Evolutionary conservation across 2,329 filamentous ascomycete genomes (phyloP).

Genomic region (Fusarium miscanthi): DNA sequence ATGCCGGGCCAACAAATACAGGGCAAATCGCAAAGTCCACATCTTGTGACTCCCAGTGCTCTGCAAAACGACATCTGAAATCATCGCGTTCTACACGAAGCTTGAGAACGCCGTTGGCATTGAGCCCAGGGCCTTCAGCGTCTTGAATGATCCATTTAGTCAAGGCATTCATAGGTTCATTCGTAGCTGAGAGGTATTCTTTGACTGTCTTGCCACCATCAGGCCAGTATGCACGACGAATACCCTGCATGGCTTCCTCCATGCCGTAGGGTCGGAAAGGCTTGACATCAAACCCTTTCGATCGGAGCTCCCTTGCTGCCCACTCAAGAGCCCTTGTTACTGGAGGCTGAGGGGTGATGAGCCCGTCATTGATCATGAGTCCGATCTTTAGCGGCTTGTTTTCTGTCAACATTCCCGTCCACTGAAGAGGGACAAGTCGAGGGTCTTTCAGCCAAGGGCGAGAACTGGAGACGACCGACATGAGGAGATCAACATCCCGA

Average conservation of each 20-base stretch:
- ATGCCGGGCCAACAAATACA: conserved; percentile 44
- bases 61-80: conserved; percentile 47
- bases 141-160: conserved; percentile 43
- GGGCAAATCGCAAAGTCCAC: conserved; percentile 49
- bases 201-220: conserved; percentile 38
- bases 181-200: conserved; percentile 27
- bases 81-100: conserved; percentile 43
- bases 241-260: conserved; percentile 25
- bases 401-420: conserved; percentile 25
- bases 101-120: conserved; percentile 36
- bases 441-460: conserved; percentile 49
- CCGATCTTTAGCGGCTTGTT: conserved; percentile 52
- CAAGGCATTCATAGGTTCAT: conserved; percentile 45
- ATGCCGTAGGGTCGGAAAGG: conserved; percentile 18
- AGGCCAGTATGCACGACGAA: conserved; percentile 39
- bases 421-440: conserved; percentile 46
- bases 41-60: conserved; percentile 50
- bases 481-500: conserved; percentile 51
- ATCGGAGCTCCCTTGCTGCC: conserved; percentile 33
- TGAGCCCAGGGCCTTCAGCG: conserved; percentile 14
- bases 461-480: conserved; percentile 37
- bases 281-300: conserved; percentile 4
- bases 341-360: conserved; percentile 53
- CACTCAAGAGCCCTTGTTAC: conserved; percentile 51
- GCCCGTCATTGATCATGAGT: conserved; percentile 54